phyloP scores from a whole-genome alignment of 2,329 filamentous ascomycete species.

The Biscogniauxia marginata region DNA sequence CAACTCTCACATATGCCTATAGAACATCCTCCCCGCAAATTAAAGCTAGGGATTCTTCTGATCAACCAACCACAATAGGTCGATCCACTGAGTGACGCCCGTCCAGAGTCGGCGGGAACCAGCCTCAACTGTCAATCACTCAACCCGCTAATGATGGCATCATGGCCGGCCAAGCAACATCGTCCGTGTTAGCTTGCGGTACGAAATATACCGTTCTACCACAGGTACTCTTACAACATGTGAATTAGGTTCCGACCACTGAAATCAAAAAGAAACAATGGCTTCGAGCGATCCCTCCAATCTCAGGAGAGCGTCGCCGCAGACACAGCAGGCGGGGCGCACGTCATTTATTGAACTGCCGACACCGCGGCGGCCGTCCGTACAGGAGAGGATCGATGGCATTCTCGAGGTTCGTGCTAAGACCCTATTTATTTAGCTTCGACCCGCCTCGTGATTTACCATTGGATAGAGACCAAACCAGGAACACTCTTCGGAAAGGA shows the following conservation, averaged over 20 bases:
- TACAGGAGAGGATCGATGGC: constrained; percentile 42
- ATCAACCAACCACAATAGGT: not conserved
- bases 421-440: not conserved
- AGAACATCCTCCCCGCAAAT: not conserved
- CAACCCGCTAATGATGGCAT: not conserved
- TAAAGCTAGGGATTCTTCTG: not conserved
- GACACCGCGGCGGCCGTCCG: constrained; percentile 30
- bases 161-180: not conserved
- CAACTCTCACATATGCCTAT: too few species aligned
- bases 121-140: too few species aligned
- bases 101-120: too few species aligned
- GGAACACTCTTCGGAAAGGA: too few species aligned
- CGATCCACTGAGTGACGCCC: not conserved
- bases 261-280: not conserved
- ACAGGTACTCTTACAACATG: not conserved
- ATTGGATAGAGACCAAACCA: constrained; percentile 1
- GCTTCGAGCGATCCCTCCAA: not conserved
- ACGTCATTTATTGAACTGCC: constrained; percentile 10
- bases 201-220: not conserved
- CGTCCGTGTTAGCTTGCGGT: not conserved
- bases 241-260: not conserved
- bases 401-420: constrained; percentile 45
- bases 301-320: constrained; percentile 17
- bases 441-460: not conserved
- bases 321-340: constrained; percentile 4